Evolutionary conservation across 306 rosid species (phyloP).

Genomic region (Lablab purpureus): DNA sequence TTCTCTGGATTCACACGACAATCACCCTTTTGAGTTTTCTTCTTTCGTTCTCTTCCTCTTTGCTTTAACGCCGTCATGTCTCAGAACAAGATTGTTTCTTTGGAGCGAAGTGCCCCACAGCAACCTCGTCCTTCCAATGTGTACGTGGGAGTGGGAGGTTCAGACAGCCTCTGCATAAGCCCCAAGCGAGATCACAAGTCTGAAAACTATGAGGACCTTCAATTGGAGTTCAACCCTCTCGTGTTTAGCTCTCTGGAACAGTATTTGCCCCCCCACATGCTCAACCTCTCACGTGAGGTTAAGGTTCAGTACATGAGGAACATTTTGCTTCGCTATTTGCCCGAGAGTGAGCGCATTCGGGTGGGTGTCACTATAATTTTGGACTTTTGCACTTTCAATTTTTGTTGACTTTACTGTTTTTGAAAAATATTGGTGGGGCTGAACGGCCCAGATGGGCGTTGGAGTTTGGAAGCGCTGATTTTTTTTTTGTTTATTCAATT

Average conservation of each 20-base stretch:
- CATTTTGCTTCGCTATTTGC: conserved; percentile 73
- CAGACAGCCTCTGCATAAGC: conserved; percentile 57
- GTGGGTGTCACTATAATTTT: conserved; percentile 44
- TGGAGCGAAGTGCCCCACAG: conserved; percentile 57
- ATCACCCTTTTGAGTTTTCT: background rate
- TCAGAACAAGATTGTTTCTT: conserved; percentile 50
- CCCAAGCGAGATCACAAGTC: conserved; percentile 77
- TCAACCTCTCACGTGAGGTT: conserved; percentile 63
- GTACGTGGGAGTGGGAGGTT: conserved; percentile 43
- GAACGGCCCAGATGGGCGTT: background rate
- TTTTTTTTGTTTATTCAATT: background rate
- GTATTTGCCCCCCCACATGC: conserved; percentile 73
- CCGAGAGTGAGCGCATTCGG: conserved; percentile 77
- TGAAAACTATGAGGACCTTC: conserved; percentile 79
- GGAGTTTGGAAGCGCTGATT: background rate
- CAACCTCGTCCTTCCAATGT: conserved; percentile 53
- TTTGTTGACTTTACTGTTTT: background rate
- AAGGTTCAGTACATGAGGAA: conserved; percentile 79
- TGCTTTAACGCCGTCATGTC: conserved; percentile 45
- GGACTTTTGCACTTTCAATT: background rate
- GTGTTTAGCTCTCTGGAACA: conserved; percentile 85
- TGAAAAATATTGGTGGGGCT: conserved; percentile 8
- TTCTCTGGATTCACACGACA: too few relatives aligned
- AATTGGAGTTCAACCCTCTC: conserved; percentile 75
- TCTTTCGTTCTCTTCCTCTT: background rate